Evolutionary conservation across 2,329 filamentous ascomycete species (phyloP), one percentile per base, ranked within the genome.

Genomic region (Exutisphaerella laricina): DNA sequence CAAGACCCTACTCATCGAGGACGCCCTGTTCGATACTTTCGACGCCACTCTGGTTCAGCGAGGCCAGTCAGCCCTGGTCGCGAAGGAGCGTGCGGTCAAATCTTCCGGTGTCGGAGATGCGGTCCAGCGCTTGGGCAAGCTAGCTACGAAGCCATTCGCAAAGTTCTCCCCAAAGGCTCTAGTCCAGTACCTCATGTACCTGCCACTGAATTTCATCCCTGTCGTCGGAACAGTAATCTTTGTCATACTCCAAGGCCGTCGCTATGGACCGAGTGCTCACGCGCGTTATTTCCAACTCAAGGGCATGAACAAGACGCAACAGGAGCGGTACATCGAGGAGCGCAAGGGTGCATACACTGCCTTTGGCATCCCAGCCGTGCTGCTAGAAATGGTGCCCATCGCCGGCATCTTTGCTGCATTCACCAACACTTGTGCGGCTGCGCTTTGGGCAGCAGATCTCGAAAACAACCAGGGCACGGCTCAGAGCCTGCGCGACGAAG

Each of bases 141-240:
- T 79, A 36, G 60, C 77, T 25, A 71, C 69, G 52, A 75, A 70
- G 53, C 77, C 75, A 0, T 75, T 80, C 45, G 66, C 65, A 18
- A 69, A 72, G 46, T 74, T 74, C 43, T 70, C 70, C 0, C 70
- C 74, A 1, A 66, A 66, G 56, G 80, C 82, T 5, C 66, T 95
- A 32, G 69, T 95, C 28, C 74, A 86, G 30, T 90, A 90, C 58
- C 61, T 94, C 50, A 78, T 96, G 68, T 92, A 94, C 62, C 72
- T 95, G 30, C 89, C 90, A 8, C 74, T 97, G 48, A 97, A 96
- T 69, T 88, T 95, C 61, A 88, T 97, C 39, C 90, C 90, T 0
- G 75, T 96, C 0, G 78, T 95, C 13, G 90, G 90, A 4, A 95
- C 89, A 0, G 70, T 81, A 5, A 69, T 88, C 4, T 97, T 94